Conservation (phyloP, 495 filamentous ascomycete genomes). For the Penicillium canescens region DNA sequence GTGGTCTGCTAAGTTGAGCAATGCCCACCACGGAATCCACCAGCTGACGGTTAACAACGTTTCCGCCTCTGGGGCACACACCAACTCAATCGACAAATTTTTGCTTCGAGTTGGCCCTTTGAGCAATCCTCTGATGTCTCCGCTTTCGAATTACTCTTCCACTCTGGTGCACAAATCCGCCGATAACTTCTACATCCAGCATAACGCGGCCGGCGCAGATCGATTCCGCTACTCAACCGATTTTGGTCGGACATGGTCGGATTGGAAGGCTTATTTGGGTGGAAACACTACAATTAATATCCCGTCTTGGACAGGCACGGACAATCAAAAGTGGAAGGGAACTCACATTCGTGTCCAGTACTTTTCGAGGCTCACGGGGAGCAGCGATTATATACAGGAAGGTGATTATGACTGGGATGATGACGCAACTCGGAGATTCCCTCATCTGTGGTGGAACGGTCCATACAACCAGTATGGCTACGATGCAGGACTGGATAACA, state of each 20-base stretch:
- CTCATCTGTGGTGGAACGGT: slow-evolving; percentile 61
- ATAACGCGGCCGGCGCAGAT: slow-evolving; percentile 60
- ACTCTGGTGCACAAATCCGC: slow-evolving; percentile 42
- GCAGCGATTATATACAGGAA: slow-evolving; percentile 58
- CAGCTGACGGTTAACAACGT: slow-evolving; percentile 46
- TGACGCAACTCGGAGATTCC: slow-evolving; percentile 46
- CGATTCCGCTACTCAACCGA: slow-evolving; percentile 58
- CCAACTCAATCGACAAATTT: slow-evolving; percentile 46
- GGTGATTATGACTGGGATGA: slow-evolving; percentile 47
- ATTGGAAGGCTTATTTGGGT: slow-evolving; percentile 53
- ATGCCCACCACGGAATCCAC: slow-evolving; percentile 51
- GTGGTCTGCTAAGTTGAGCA: slow-evolving; percentile 37
- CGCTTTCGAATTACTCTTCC: slow-evolving; percentile 56
- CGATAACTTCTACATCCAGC: slow-evolving; percentile 43
- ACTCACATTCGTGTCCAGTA: slow-evolving; percentile 64
- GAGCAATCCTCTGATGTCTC: slow-evolving; percentile 53
- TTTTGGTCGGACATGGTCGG: slow-evolving; percentile 47
- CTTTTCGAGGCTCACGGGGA: slow-evolving; percentile 59
- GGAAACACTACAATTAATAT: slow-evolving; percentile 35
- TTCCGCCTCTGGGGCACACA: slow-evolving; percentile 29
- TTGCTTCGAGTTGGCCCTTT: slow-evolving; percentile 45
- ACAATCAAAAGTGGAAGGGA: slow-evolving; percentile 57
- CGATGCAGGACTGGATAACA: slow-evolving; percentile 54
- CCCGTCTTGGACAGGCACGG: slow-evolving; percentile 50
- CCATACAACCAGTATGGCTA: slow-evolving; percentile 65